A percentile compares a stretch with the other conserved stretches of the same genome.
Evolutionary conservation across 805 yeast genomes (phyloP).

Genomic region (Pichia paraexigua): DNA sequence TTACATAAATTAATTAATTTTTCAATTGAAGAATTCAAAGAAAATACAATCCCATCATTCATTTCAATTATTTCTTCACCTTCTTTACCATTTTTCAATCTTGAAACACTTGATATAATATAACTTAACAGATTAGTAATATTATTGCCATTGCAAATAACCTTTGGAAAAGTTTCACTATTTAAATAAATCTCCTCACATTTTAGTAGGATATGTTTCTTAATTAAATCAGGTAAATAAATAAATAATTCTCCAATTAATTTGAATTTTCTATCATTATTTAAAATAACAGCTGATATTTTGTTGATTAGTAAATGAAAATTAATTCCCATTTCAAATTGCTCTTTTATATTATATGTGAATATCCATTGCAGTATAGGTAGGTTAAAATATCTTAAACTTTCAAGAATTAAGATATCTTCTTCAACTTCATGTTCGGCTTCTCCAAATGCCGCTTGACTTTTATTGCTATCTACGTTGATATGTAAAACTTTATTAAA

Average conservation of each 20-base stretch:
- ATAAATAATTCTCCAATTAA: slow-evolving; percentile 34
- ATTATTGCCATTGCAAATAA: slow-evolving; percentile 19
- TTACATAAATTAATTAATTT: slow-evolving; percentile 28
- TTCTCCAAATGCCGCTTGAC: background rate
- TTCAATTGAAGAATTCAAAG: slow-evolving; percentile 34
- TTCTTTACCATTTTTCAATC: slow-evolving; percentile 13
- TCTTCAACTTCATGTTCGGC: background rate
- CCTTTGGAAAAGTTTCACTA: slow-evolving; percentile 32
- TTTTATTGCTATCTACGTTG: background rate
- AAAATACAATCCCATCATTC: slow-evolving; percentile 34
- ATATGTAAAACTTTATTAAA: slow-evolving; percentile 8
- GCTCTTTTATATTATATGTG: slow-evolving; percentile 22
- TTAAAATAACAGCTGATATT: background rate
- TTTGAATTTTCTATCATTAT: slow-evolving; percentile 2
- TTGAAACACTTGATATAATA: slow-evolving; percentile 40
- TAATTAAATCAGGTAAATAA: slow-evolving; percentile 26
- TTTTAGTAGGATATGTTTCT: slow-evolving; percentile 27
- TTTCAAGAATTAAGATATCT: slow-evolving; percentile 14
- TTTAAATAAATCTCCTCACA: slow-evolving; percentile 36
- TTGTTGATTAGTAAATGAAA: background rate
- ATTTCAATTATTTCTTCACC: slow-evolving; percentile 11
- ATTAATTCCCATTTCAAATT: background rate
- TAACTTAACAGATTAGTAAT: slow-evolving; percentile 34
- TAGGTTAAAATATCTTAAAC: slow-evolving; percentile 33
- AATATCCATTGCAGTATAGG: slow-evolving; percentile 36